Evolutionary conservation across 192 early-diverging fungal species (phyloP).

Genomic region (Rhizophagus prolifer): DNA sequence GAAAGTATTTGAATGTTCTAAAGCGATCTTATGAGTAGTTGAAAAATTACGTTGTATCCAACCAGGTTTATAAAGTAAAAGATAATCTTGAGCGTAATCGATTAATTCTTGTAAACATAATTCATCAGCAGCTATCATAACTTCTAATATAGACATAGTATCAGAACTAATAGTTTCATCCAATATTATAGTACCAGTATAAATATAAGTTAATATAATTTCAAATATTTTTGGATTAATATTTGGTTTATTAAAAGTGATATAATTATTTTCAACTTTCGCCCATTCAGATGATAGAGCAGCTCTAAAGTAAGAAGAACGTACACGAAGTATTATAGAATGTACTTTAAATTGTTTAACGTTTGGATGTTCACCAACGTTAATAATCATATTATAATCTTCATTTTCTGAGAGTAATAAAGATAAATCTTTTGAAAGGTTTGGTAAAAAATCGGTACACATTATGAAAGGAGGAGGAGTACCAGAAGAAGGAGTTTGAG

Average conservation of each 20-base stretch:
- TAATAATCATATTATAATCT: conserved; percentile 15
- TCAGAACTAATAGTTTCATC: not conserved
- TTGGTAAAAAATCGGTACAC: not conserved
- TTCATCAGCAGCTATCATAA: conserved; percentile 22
- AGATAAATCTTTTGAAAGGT: conserved; percentile 7
- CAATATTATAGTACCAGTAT: conserved; percentile 16
- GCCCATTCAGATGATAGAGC: conserved; percentile 26
- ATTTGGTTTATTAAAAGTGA: conserved; percentile 29
- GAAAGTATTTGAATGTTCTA: not conserved
- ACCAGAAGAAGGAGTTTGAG: not conserved
- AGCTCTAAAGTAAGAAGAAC: conserved; percentile 11
- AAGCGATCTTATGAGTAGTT: not conserved
- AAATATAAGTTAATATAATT: conserved; percentile 24
- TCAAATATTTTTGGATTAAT: conserved; percentile 17
- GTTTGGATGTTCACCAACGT: conserved; percentile 11
- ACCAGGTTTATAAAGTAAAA: conserved; percentile 5
- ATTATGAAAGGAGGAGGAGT: not conserved
- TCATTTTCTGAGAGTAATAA: conserved; percentile 5
- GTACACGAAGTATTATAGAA: conserved; percentile 14
- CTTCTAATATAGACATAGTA: not conserved
- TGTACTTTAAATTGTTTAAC: conserved; percentile 19
- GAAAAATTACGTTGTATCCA: conserved; percentile 23
- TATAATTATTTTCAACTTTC: conserved; percentile 2
- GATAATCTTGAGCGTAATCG: conserved; percentile 1
- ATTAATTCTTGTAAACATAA: conserved; percentile 20